These are phyloP conservation scores for Vitis riparia DNA, from an alignment of 164 flowering plant species.

Conservation along the genomic window DNA sequence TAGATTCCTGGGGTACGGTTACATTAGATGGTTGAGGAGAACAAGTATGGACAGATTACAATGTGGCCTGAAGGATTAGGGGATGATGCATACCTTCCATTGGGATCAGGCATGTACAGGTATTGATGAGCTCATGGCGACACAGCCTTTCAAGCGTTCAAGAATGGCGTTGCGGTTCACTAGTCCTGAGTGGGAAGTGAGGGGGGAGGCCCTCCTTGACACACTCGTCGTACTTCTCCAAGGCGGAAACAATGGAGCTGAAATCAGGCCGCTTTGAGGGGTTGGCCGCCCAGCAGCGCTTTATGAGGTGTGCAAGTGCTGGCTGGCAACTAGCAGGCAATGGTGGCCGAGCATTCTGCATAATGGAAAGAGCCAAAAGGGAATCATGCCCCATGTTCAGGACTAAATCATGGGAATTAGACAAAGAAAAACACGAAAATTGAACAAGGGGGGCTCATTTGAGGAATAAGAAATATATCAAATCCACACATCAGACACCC, in stretches of 20 bases:
- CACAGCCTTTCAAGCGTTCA: slow-evolving; percentile 67
- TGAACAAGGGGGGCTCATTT: too few relatives aligned
- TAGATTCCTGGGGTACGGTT: background rate
- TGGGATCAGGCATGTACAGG: slow-evolving; percentile 62
- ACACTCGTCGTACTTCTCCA: slow-evolving; percentile 83
- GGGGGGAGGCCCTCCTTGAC: slow-evolving; percentile 77
- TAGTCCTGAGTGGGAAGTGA: slow-evolving; percentile 53
- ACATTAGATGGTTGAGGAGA: slow-evolving; percentile 6
- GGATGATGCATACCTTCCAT: slow-evolving; percentile 11
- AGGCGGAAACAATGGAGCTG: slow-evolving; percentile 56
- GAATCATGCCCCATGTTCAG: background rate
- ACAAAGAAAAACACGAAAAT: too few relatives aligned
- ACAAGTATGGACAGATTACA: slow-evolving; percentile 6
- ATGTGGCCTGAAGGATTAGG: too few relatives aligned
- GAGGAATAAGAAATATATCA: too few relatives aligned
- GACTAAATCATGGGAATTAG: too few relatives aligned
- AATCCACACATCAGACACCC: too few relatives aligned
- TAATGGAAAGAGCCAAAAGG: background rate
- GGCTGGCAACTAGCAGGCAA: slow-evolving; percentile 87
- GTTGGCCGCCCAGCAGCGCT: slow-evolving; percentile 86
- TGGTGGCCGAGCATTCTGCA: slow-evolving; percentile 88
- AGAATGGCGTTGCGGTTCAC: slow-evolving; percentile 45
- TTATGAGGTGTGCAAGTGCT: slow-evolving; percentile 78
- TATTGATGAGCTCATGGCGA: slow-evolving; percentile 58
- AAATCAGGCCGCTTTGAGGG: slow-evolving; percentile 95